Percentiles rank a stretch among this genome's conserved stretches.
phyloP scores from a whole-genome alignment of 225 moss, liverwort and hornwort species.

The Neckera pumila region DNA sequence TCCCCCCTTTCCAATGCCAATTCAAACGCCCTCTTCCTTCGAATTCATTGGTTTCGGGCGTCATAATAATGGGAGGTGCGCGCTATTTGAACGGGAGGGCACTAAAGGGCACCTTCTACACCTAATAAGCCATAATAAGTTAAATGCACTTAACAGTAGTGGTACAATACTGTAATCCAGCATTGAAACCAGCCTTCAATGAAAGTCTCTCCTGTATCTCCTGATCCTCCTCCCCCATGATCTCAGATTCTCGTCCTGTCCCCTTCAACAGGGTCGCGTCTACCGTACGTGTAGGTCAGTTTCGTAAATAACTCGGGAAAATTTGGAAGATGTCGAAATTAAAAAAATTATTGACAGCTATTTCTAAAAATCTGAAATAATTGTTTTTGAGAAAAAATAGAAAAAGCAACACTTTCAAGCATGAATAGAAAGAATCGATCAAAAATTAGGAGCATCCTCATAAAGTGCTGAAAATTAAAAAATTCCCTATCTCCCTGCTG shows the following conservation, averaged over 20 bases:
- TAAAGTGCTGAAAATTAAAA: no score
- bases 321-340: no score
- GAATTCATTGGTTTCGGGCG: not conserved
- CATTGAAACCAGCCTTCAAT: not conserved
- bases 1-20: not conserved
- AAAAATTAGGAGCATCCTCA: no score
- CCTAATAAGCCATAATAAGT: not conserved
- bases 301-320: no score
- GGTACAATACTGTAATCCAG: not conserved
- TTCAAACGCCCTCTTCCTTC: not conserved
- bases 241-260: not conserved
- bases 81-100: not conserved
- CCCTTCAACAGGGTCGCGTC: not conserved
- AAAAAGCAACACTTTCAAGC: no score
- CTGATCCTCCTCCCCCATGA: not conserved
- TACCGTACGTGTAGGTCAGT: no score
- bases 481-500: no score
- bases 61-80: not conserved
- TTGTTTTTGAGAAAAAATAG: no score
- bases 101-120: not conserved
- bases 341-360: no score
- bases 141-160: not conserved
- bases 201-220: not conserved
- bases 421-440: no score
- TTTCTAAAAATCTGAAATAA: no score